A percentile compares a stretch with the other conserved stretches of the same genome.
phyloP scores from a whole-genome alignment of 2,329 filamentous ascomycete species.

The Fusarium keratoplasticum region DNA sequence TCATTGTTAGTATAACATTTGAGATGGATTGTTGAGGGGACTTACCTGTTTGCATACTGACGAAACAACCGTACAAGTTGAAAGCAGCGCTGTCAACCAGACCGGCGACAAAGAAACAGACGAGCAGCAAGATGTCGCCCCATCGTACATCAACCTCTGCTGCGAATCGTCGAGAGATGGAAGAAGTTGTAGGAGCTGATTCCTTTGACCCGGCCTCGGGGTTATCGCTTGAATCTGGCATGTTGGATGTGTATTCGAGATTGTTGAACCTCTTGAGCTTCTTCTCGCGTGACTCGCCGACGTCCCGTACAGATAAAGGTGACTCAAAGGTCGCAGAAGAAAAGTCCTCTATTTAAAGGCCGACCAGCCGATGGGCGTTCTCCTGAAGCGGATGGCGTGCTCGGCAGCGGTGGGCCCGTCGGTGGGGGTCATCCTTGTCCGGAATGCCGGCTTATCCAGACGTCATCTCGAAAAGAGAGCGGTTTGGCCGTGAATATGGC shows the following conservation, averaged over 20 bases:
- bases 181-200: background rate
- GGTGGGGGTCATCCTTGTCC: slow-evolving; percentile 9
- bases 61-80: slow-evolving; percentile 46
- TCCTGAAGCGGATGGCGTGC: slow-evolving; percentile 32
- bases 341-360: slow-evolving; percentile 4
- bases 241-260: background rate
- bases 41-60: slow-evolving; percentile 39
- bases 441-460: slow-evolving; percentile 1
- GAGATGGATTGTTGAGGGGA: too few relatives aligned
- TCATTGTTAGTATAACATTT: background rate
- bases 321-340: background rate
- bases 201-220: slow-evolving; percentile 31
- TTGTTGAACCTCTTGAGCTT: too few relatives aligned
- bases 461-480: background rate
- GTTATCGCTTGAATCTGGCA: slow-evolving; percentile 33
- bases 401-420: slow-evolving; percentile 13
- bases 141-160: slow-evolving; percentile 37
- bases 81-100: slow-evolving; percentile 45
- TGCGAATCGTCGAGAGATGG: slow-evolving; percentile 26
- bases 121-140: slow-evolving; percentile 38
- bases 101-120: slow-evolving; percentile 43
- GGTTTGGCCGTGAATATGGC: background rate
- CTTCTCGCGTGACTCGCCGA: background rate
- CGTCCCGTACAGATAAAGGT: background rate
- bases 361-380: slow-evolving; percentile 7